These are phyloP conservation scores for Spatholobus suberectus DNA, from an alignment of 306 rosid genomes.

Conservation along the genomic window DNA sequence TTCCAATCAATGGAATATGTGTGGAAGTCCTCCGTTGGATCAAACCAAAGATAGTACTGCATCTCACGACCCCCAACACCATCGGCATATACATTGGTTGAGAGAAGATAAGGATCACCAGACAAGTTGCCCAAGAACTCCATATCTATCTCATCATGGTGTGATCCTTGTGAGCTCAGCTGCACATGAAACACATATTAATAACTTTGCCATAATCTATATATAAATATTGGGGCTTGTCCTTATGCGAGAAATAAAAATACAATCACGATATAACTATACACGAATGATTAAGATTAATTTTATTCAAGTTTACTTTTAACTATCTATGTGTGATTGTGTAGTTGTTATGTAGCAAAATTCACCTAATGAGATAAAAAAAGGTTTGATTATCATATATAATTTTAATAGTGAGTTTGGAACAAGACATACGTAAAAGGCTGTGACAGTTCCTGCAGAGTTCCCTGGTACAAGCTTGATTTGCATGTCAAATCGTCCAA, in stretches of 20 bases:
- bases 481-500: conserved; percentile 56
- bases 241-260: not conserved
- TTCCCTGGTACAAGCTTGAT: conserved; percentile 54
- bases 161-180: conserved; percentile 50
- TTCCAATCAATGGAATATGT: conserved; percentile 59
- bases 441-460: conserved; percentile 62
- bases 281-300: too few relatives aligned
- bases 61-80: conserved; percentile 54
- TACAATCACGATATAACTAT: not conserved
- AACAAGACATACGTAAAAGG: conserved; percentile 49
- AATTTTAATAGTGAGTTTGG: too few relatives aligned
- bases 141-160: conserved; percentile 58
- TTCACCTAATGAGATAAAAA: not conserved
- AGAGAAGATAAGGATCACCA: conserved; percentile 57
- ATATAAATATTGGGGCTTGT: not conserved
- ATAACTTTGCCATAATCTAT: not conserved
- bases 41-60: conserved; percentile 60
- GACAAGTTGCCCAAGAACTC: conserved; percentile 56
- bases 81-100: conserved; percentile 53
- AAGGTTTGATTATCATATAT: too few relatives aligned
- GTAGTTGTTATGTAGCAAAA: not conserved
- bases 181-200: conserved; percentile 8
- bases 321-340: not conserved
- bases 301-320: not conserved
- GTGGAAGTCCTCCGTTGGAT: conserved; percentile 54